Percentiles rank a stretch among this genome's conserved stretches.
Conservation (phyloP, 1,284 basidiomycete genomes). For the Ganoderma boninense region DNA sequence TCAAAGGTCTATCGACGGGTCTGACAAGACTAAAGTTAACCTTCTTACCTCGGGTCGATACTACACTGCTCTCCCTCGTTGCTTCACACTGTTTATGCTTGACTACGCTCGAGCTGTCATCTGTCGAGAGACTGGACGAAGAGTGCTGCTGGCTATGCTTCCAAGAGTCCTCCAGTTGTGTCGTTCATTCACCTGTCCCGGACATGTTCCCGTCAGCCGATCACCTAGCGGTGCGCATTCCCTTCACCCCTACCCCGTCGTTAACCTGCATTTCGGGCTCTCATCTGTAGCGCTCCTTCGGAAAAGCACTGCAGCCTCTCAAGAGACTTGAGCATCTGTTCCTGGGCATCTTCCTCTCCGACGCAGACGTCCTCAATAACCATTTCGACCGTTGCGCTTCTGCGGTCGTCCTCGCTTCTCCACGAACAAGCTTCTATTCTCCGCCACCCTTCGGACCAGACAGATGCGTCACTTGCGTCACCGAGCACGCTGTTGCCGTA, state of each 20-base stretch:
- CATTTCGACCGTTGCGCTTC: conserved; percentile 39
- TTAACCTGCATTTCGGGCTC: neutral
- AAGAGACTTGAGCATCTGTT: conserved; percentile 58
- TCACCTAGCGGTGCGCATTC: conserved; percentile 58
- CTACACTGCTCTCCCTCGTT: conserved; percentile 54
- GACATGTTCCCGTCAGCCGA: conserved; percentile 51
- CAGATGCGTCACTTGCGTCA: conserved; percentile 44
- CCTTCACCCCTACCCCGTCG: neutral
- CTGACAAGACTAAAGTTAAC: conserved; percentile 55
- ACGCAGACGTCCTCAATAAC: conserved; percentile 49
- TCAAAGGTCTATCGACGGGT: conserved; percentile 35
- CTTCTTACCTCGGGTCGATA: conserved; percentile 62
- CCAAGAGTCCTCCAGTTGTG: conserved; percentile 62
- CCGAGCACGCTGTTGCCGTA: conserved; percentile 38
- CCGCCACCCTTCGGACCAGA: conserved; percentile 45
- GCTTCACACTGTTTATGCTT: conserved; percentile 55
- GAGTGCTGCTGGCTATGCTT: conserved; percentile 70
- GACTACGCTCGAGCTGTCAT: conserved; percentile 58
- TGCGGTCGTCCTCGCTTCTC: conserved; percentile 47
- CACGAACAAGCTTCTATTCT: conserved; percentile 42
- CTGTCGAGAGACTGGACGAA: conserved; percentile 60
- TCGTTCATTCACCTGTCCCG: conserved; percentile 70
- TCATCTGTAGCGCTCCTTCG: conserved; percentile 13
- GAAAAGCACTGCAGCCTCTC: conserved; percentile 11
- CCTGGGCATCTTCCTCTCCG: conserved; percentile 67